Evolutionary conservation across 2,329 filamentous ascomycete species (phyloP).

Genomic region (Juglanconis oblonga): DNA sequence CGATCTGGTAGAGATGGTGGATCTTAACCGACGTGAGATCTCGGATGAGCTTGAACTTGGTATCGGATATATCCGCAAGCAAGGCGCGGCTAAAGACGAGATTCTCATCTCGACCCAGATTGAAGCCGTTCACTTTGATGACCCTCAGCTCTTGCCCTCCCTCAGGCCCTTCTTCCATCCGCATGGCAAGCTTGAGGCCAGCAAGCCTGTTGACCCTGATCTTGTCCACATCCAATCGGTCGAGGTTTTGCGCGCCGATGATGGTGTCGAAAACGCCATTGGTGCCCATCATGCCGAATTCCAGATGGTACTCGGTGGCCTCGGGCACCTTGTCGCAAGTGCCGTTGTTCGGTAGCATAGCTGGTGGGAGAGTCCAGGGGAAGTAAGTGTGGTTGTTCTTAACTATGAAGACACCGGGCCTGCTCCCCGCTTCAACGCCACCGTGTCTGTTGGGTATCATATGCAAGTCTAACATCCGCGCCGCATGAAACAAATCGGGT

Average conservation of each 20-base stretch:
- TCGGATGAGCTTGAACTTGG: constrained; percentile 76
- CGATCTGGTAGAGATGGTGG: constrained; percentile 55
- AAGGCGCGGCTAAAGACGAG: constrained; percentile 77
- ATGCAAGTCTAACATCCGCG: constrained; percentile 78
- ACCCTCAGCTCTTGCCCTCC: constrained; percentile 59
- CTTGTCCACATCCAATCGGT: constrained; percentile 42
- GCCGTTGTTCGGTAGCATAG: constrained; percentile 72
- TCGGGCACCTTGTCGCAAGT: constrained; percentile 71
- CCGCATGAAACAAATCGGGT: constrained; percentile 82
- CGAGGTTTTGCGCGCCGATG: constrained; percentile 45
- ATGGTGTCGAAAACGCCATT: constrained; percentile 44
- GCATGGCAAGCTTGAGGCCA: constrained; percentile 62
- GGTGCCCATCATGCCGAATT: constrained; percentile 54
- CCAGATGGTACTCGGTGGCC: constrained; percentile 66
- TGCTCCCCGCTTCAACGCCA: constrained; percentile 43
- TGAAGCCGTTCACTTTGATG: constrained; percentile 75
- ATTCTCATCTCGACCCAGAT: constrained; percentile 83
- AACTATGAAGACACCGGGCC: constrained; percentile 36
- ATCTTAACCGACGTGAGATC: constrained; percentile 50
- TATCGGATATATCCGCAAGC: constrained; percentile 73
- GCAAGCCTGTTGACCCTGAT: constrained; percentile 51
- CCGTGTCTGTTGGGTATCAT: constrained; percentile 65
- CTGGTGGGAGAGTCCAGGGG: constrained; percentile 84
- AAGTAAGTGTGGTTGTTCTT: constrained; percentile 81
- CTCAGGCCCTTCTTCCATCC: constrained; percentile 55